Conservation (phyloP, 2,329 filamentous ascomycete genomes). For the Curvularia eragrostidis region DNA sequence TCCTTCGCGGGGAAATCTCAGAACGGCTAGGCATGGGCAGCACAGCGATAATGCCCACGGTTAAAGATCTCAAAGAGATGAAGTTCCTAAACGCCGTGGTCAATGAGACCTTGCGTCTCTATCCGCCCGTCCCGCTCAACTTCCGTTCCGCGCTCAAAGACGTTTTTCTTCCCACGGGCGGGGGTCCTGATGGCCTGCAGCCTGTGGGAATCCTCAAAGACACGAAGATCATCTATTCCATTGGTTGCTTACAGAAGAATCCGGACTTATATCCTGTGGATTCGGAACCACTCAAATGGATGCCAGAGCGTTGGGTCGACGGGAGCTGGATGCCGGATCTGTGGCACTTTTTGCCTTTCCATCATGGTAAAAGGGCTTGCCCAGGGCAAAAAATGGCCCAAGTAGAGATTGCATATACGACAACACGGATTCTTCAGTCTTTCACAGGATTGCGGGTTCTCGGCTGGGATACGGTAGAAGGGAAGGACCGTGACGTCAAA, state of each 20-base stretch:
- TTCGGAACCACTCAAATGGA: conserved; percentile 1
- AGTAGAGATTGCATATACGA: conserved; percentile 1
- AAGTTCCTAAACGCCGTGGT: conserved; percentile 39
- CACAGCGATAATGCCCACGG: conserved; percentile 22
- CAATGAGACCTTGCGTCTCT: conserved; percentile 42
- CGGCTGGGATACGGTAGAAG: background rate
- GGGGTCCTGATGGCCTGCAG: conserved; percentile 31
- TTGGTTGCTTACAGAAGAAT: background rate
- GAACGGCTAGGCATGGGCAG: conserved; percentile 54
- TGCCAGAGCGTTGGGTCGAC: background rate
- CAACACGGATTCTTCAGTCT: background rate
- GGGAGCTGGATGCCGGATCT: background rate
- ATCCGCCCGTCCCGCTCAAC: conserved; percentile 43
- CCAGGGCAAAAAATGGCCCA: conserved; percentile 1
- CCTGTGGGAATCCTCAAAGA: conserved; percentile 43
- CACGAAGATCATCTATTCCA: background rate
- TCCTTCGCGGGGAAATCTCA: conserved; percentile 45
- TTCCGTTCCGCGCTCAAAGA: conserved; percentile 35
- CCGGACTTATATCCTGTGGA: background rate
- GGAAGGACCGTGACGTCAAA: background rate
- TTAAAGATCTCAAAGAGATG: conserved; percentile 39
- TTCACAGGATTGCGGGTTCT: background rate
- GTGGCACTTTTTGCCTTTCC: conserved; percentile 1
- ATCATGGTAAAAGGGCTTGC: conserved; percentile 1
- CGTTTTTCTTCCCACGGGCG: conserved; percentile 41